Base-by-base conservation (phyloP, 331 rosid species). In the Rosa hybrid region DNA sequence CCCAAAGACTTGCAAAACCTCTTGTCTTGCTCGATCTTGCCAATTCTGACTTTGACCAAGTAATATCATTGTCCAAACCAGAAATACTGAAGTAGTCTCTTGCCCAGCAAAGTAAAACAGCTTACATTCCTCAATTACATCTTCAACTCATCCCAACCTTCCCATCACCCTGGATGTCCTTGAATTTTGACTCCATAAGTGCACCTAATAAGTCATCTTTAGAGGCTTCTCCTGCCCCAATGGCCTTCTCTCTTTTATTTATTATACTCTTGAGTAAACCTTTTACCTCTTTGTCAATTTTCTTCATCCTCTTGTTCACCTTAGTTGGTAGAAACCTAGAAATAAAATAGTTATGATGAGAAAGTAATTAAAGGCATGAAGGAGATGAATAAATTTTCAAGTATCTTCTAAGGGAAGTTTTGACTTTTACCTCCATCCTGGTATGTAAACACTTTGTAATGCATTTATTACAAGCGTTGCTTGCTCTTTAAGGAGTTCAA, bases 101-200 rank as follows among this genome's bases (percentile, higher is more conserved):
- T 90, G 87, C 12, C 91, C 91, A 7, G 84, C 88, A 50, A 77
- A 3, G 85, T 88, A 86, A 46, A 89, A 89, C 12, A 85, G 0
- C n/a, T 81, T 87, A 60, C 90, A 89, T 50, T 90, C 91, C 14
- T 83, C 83, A 0, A 88, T 78, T 9, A 86, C 76, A 1, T 90
- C 94, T 60, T 70, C 25, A 0, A 59, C 82, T 84, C 88, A 90
- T 81, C 38, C 90, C 84, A 25, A 14, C 46, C 34, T 84, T 78
- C 42, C 75, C 83, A 39, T 74, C 44, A 20, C 77, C 82, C 53
- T 75, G 23, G 16, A 60, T 85, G 80, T 86, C 93, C 11, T 7
- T 81, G 8, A 65, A 57, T 72, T 85, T 86, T 21, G 90, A 82
- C 41, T 79, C 76, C 74, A 85, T 0, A 25, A 80, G 87, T 30